Conservation (phyloP, 352 stramenopile species). For the Phytophthora rubi region DNA sequence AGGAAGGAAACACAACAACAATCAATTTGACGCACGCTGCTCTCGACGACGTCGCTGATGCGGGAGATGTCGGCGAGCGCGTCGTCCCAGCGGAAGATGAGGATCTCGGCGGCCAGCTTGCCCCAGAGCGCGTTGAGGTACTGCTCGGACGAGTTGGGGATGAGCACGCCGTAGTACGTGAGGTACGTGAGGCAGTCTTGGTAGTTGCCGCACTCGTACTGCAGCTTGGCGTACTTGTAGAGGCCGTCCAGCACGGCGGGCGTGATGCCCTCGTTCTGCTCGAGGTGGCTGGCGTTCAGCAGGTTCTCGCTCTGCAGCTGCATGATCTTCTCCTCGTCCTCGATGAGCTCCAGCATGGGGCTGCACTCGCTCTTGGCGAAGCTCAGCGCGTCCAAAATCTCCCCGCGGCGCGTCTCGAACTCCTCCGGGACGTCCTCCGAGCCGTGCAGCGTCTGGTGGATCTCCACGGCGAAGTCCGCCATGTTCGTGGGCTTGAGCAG, state of each 20-base stretch:
- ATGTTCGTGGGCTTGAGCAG: slow-evolving; percentile 96
- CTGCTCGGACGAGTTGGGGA: slow-evolving; percentile 86
- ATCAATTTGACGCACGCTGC: slow-evolving; percentile 63
- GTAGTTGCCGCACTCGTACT: slow-evolving; percentile 98
- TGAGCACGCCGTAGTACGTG: slow-evolving; percentile 90
- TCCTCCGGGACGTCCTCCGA: slow-evolving; percentile 75
- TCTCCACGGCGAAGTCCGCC: slow-evolving; percentile 97
- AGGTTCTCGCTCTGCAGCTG: slow-evolving; percentile 85
- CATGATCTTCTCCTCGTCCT: slow-evolving; percentile 89
- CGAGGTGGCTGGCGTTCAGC: slow-evolving; percentile 78
- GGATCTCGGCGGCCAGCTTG: slow-evolving; percentile 96
- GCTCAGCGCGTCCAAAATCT: slow-evolving; percentile 79
- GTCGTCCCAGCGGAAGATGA: slow-evolving; percentile 97
- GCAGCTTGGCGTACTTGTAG: slow-evolving; percentile 96
- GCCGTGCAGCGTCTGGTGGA: slow-evolving; percentile 92
- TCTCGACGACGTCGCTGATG: slow-evolving; percentile 95
- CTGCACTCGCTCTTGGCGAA: slow-evolving; percentile 79
- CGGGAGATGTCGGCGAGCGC: slow-evolving; percentile 93
- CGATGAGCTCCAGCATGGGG: slow-evolving; percentile 82
- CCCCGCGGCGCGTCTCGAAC: slow-evolving; percentile 82
- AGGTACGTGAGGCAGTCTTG: slow-evolving; percentile 91
- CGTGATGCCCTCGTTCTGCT: slow-evolving; percentile 90
- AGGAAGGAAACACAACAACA: not conserved
- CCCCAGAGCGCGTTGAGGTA: slow-evolving; percentile 95
- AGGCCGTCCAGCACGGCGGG: slow-evolving; percentile 90